Conservation (phyloP, 2,329 filamentous ascomycete genomes). For the Cryphonectria naterciae region DNA sequence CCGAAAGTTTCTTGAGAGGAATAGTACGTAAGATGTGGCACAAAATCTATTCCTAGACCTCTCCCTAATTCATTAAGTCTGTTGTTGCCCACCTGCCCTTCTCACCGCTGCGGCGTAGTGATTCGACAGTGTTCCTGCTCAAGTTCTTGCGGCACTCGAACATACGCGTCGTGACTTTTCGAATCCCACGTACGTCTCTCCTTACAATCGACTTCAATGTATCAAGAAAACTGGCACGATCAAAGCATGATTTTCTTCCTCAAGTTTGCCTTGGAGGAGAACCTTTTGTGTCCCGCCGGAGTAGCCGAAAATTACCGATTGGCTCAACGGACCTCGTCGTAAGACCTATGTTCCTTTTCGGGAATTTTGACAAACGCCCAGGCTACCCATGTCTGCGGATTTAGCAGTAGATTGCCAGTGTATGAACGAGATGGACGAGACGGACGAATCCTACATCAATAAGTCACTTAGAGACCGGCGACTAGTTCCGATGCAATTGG, state of each 20-base stretch:
- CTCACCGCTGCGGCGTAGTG: not conserved
- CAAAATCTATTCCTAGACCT: not conserved
- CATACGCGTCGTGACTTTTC: not conserved
- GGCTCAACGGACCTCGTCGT: not conserved
- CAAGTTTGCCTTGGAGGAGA: not conserved
- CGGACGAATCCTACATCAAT: not conserved
- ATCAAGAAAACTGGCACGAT: not conserved
- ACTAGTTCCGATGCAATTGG: not conserved
- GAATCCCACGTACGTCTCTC: too few species aligned
- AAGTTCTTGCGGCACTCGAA: not conserved
- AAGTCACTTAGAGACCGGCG: not conserved
- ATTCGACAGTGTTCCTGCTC: not conserved
- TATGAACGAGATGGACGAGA: not conserved
- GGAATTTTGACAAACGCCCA: not conserved
- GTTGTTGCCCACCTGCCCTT: not conserved
- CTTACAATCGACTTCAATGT: not conserved
- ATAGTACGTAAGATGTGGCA: not conserved
- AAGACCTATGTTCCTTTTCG: not conserved
- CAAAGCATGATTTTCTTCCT: not conserved
- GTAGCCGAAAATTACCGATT: constrained; percentile 1
- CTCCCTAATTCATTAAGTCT: too few species aligned
- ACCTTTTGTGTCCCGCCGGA: not conserved
- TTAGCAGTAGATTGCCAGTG: not conserved
- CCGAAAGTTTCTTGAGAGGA: too few species aligned
- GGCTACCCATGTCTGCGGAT: not conserved